These are phyloP conservation scores for Parmales sp. DNA, from an alignment of 108 stramenopile species.

Conservation along the genomic window DNA sequence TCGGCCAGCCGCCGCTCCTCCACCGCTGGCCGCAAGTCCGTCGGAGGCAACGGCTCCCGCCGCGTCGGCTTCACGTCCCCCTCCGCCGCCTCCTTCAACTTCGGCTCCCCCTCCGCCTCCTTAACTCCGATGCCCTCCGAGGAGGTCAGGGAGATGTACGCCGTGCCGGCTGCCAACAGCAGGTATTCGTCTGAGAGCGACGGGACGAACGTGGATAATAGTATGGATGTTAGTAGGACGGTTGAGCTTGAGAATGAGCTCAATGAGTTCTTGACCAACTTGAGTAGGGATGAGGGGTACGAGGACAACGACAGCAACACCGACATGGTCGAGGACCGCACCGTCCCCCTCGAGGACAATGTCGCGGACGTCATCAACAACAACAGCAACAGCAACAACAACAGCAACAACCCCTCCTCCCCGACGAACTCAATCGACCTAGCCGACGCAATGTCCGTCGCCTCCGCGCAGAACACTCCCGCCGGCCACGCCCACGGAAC, in stretches of 20 bases:
- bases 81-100: conserved; percentile 57
- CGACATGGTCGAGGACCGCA: background rate
- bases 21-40: background rate
- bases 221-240: conserved; percentile 11
- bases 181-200: background rate
- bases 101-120: conserved; percentile 59
- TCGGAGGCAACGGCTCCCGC: background rate
- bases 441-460: too few relatives aligned
- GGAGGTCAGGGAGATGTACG: conserved; percentile 35
- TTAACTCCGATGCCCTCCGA: conserved; percentile 63
- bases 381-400: background rate
- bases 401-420: too few relatives aligned
- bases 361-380: background rate
- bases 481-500: too few relatives aligned
- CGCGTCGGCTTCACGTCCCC: conserved; percentile 68
- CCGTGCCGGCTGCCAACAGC: conserved; percentile 25
- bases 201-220: conserved; percentile 2
- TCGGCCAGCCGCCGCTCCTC: background rate
- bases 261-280: conserved; percentile 10
- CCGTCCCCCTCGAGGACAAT: background rate
- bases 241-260: conserved; percentile 21
- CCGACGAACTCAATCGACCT: too few relatives aligned
- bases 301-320: background rate
- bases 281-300: background rate
- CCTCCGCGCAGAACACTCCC: too few relatives aligned